Percentiles rank a stretch among this genome's conserved stretches.
Conservation (phyloP, 2,329 filamentous ascomycete genomes). For the Beauveria pseudobassiana region DNA sequence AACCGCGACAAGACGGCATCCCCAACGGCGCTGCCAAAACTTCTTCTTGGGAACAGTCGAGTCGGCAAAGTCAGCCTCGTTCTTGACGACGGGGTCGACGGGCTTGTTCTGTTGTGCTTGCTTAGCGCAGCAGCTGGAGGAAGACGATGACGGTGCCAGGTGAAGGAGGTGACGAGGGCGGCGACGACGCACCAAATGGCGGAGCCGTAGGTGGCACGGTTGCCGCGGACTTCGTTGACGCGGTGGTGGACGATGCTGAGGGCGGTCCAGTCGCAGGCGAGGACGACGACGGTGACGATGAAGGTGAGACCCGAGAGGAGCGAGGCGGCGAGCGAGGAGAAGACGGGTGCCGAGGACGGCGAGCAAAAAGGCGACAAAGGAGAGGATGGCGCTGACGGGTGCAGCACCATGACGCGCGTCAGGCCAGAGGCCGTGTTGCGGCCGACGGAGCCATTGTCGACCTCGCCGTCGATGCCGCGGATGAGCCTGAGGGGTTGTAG, state of each 20-base stretch:
- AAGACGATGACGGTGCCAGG: conserved; percentile 51
- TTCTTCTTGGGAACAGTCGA: conserved; percentile 2
- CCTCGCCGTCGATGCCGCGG: conserved; percentile 24
- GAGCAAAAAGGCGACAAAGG: conserved; percentile 46
- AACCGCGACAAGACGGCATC: no score
- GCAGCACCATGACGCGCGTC: conserved; percentile 54
- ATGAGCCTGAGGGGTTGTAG: conserved; percentile 45
- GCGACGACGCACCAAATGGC: conserved; percentile 54
- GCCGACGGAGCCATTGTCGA: conserved; percentile 34
- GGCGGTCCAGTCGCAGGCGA: conserved; percentile 50
- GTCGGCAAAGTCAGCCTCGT: conserved; percentile 21
- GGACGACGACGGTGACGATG: conserved; percentile 38
- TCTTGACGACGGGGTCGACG: conserved; percentile 15
- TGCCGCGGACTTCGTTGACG: conserved; percentile 38
- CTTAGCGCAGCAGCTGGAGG: conserved; percentile 51
- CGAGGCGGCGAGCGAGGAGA: conserved; percentile 44
- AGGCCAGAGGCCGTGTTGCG: conserved; percentile 39
- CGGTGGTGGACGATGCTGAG: conserved; percentile 47
- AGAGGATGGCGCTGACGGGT: conserved; percentile 50
- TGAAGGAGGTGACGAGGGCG: conserved; percentile 46
- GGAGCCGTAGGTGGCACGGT: conserved; percentile 41
- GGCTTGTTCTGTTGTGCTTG: conserved; percentile 28
- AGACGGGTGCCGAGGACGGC: conserved; percentile 36
- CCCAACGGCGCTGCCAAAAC: conserved; percentile 12
- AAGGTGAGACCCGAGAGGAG: conserved; percentile 43